Evolutionary conservation across 257 asterid species (phyloP), one percentile per base, ranked within the genome.

Genomic region (Solanum pinnatisectum): DNA sequence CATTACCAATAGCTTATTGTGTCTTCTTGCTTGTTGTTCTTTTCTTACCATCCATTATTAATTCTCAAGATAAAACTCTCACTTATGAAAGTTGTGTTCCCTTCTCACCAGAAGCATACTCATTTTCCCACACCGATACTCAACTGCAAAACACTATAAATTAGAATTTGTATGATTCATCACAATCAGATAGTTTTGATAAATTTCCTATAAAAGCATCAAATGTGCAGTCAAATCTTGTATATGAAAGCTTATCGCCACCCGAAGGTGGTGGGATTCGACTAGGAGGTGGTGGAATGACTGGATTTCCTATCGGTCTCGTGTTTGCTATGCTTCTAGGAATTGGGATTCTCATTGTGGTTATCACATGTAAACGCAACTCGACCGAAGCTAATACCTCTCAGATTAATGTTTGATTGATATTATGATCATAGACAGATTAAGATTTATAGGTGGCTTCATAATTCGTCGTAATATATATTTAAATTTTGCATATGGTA

Each of bases 31-130:
- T 86, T 92, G 4, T 76, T 88, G 60, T 77, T 52, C 72, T 88
- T 84, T 85, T 81, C 84, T 46, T 86, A 39, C 46, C 67, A 74
- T 49, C 82, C 84, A 14, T 46, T 39, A 52, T 89, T 32, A 83
- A 59, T 83, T 71, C 14, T 8, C 79, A 91, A 87, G 87, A 91
- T 18, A 70, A 35, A 68, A 11, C 37, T 23, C 92, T 90, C 27
- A 84, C 56, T 27, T 39, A 88, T 42, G 90, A 86, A 85, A 88
- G 59, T 65, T 93, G 93, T 3, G 3, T 87, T 27, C 89, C 93
- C 40, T 59, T 91, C 85, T 70, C 93, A 46, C 92, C 93, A 12
- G 90, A 91, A 49, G 89, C 91, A 16, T 91, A 90, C 56, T 88
- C 87, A 1, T 91, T 90, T 49, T 92, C 90, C 87, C 88, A 92